phyloP scores from a whole-genome alignment of 2,329 filamentous ascomycete species.

The Chaetomiaceae sp. region DNA sequence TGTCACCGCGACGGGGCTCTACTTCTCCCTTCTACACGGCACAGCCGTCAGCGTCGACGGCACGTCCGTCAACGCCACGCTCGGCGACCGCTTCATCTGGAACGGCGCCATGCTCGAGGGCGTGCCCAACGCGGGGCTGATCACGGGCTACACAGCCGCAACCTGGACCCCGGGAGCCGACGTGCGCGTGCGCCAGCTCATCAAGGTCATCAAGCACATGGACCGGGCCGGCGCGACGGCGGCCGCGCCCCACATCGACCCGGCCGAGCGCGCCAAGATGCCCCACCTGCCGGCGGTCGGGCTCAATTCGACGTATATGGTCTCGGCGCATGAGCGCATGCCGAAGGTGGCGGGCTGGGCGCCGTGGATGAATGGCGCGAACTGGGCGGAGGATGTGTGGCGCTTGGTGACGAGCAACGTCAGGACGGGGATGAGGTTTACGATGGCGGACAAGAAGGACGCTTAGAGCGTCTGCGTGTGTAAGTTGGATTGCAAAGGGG shows the following conservation, averaged over 20 bases:
- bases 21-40: constrained; percentile 51
- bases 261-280: constrained; percentile 15
- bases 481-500: not conserved
- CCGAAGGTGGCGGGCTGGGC: constrained; percentile 23
- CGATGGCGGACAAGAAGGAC: constrained; percentile 4
- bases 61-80: constrained; percentile 33
- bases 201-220: constrained; percentile 46
- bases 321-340: constrained; percentile 22
- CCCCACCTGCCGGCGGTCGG: constrained; percentile 19
- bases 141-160: constrained; percentile 60
- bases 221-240: constrained; percentile 25
- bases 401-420: constrained; percentile 16
- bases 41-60: constrained; percentile 50
- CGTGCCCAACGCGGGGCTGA: constrained; percentile 55
- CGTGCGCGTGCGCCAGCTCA: constrained; percentile 41
- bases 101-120: constrained; percentile 60
- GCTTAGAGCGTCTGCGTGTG: not conserved
- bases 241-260: constrained; percentile 21
- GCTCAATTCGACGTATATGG: constrained; percentile 26
- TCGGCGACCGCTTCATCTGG: constrained; percentile 53
- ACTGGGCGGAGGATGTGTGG: constrained; percentile 24
- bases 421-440: constrained; percentile 19
- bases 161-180: constrained; percentile 64
- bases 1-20: constrained; percentile 62
- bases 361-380: constrained; percentile 26